Evolutionary conservation across 2,329 filamentous ascomycete genomes (phyloP), one percentile per base, ranked within the genome.

Genomic region (Fusarium zealandicum): DNA sequence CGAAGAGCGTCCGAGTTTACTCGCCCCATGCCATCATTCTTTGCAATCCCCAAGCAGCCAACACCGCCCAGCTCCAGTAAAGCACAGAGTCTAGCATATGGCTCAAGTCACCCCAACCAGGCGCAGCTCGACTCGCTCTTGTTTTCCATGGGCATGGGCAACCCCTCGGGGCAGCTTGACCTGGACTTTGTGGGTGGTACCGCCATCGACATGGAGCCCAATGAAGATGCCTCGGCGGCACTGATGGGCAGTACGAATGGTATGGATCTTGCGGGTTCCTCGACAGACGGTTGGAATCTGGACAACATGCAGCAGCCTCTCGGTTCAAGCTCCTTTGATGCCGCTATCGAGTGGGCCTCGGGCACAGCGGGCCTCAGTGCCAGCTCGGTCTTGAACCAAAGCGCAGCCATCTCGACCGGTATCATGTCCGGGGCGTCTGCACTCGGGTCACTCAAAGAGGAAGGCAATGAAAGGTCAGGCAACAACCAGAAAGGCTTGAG

Each of bases 1-100:
- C 64, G 69, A 20, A 63, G 70, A 14, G 63, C 70, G 2, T 73
- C 70, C 2, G 73, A 73, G 37, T 68, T 70, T 32, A 43, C 68
- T 4, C 63, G 68, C 1, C 70, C 69, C 2, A 57, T 64, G n/a
- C 69, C 72, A 11, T 57, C 68, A 1, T 71, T 69, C 45, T 70
- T 69, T 8, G 28, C 43, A 6, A 36, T 49, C 14, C 39, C 54
- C 14, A n/a, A 56, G 2, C 66, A 66, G 31, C 39, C 56, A 3
- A 59, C 65, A n/a, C 52, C 61, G 3, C 57, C 64, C 1, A 45
- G 49, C 11, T 56, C 63, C 6, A 43, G 42, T 8, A 69, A 68
- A 42, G 31, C 53, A n/a, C 54, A 60, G 7, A 22, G 28, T 17
- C 31, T 65, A 25, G 9, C 52, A 44, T 59, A 33, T 46, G 59